Evolutionary conservation across 2,329 filamentous ascomycete genomes (phyloP), one percentile per base, ranked within the genome.

Genomic region (Dothistroma pini): DNA sequence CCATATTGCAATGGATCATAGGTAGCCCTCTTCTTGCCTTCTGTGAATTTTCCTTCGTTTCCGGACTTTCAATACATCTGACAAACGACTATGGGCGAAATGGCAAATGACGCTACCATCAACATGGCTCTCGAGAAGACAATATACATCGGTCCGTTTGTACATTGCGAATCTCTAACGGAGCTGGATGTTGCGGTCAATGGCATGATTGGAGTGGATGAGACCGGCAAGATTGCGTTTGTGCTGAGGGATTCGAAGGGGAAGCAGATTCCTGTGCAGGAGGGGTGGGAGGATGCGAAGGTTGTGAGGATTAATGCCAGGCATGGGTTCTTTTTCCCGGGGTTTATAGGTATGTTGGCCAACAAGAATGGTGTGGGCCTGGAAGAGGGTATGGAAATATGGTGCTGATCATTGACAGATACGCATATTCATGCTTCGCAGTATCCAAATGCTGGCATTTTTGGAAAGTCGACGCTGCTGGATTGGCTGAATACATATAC

Each of bases 401-500:
- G 25, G 22, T 48, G 29, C 44, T 57, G 22, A 57, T 29, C 29
- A 38, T 55, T 38, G 54, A 34, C 21, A 52, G 93, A 99, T 75
- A 96, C 95, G 0, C 95, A 99, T 75, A 89, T 96, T 60, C 95
- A 99, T 74, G 95, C 95, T 9, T 85, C 93, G 0, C 95, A 99
- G 78, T 97, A 96, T 71, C 92, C 93, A 60, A 99, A 99, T 72
- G 86, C 86, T 1, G 95, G 95, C 61, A 88, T 99, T 65, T 97
- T 97, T 73, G 95, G 95, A 71, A 95, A 93, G 67, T 89, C 90
- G 0, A 97, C 93, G 0, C 86, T 99, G 34, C 84, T 99, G 14
- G 89, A 95, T 77, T 99, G 95, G 95, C 82, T 99, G 5, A 85
- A 93, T 70, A 95, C 83, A 16, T 97, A 99, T 79, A 99, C 95